phyloP scores from a whole-genome alignment of 2,329 filamentous ascomycete genomes.

The Fonsecaea monophora region DNA sequence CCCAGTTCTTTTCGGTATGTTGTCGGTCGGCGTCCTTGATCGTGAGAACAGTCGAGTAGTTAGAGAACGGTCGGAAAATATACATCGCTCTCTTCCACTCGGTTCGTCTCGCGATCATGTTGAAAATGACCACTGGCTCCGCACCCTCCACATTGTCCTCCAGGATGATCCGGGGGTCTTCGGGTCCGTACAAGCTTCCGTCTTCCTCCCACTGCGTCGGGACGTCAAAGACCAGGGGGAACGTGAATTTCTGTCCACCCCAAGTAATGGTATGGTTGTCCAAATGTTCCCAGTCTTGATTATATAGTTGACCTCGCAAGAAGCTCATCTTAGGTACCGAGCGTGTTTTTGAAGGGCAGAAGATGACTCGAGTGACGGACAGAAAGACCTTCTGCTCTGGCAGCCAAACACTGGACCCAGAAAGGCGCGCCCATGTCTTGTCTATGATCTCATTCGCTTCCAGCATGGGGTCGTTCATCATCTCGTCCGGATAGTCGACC shows the following conservation, averaged over 20 bases:
- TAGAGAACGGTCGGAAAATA: conserved; percentile 40
- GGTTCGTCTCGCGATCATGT: conserved; percentile 39
- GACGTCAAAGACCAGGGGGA: conserved; percentile 40
- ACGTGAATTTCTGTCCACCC: conserved; percentile 35
- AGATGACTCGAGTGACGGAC: conserved; percentile 37
- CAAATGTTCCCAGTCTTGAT: conserved; percentile 40
- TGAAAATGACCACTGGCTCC: conserved; percentile 42
- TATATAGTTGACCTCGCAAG: conserved; percentile 40
- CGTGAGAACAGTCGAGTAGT: conserved; percentile 37
- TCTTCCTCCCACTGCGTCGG: conserved; percentile 36
- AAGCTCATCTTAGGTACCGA: conserved; percentile 41
- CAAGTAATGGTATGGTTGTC: conserved; percentile 39
- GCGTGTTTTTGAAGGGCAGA: conserved; percentile 32
- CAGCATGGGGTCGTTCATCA: conserved; percentile 31
- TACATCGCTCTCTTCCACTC: conserved; percentile 39
- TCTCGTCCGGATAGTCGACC: conserved; percentile 34
- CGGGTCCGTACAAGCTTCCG: conserved; percentile 38
- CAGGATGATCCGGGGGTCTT: conserved; percentile 41
- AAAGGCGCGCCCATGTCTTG: conserved; percentile 35
- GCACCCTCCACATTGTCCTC: conserved; percentile 40
- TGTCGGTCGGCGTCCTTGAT: conserved; percentile 33
- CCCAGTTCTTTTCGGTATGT: conserved; percentile 40
- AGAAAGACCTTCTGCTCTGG: conserved; percentile 36
- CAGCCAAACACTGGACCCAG: conserved; percentile 40
- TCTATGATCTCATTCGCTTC: conserved; percentile 30